Conservation (phyloP, 2,329 filamentous ascomycete species). For the Penicillium freii region DNA sequence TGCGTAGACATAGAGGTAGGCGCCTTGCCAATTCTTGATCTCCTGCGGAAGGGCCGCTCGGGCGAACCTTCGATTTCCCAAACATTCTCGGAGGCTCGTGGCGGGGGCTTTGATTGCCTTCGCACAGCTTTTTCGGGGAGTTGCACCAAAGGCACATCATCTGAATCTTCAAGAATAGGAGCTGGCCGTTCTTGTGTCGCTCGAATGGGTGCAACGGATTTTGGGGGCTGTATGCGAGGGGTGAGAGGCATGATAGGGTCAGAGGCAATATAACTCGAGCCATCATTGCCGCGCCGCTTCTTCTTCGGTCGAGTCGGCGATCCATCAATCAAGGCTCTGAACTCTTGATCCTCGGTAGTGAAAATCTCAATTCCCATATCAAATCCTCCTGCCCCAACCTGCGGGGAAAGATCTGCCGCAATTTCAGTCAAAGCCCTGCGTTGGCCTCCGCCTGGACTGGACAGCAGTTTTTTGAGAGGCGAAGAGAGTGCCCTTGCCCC, state of each 20-base stretch:
- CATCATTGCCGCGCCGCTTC: constrained; percentile 37
- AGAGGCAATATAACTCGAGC: constrained; percentile 30
- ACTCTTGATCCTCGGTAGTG: constrained; percentile 42
- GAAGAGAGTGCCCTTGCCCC: constrained; percentile 25
- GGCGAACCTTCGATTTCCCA: constrained; percentile 41
- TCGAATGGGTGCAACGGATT: constrained; percentile 16
- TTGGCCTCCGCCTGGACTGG: constrained; percentile 40
- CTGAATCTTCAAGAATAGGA: constrained; percentile 10
- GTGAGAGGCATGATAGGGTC: constrained; percentile 32
- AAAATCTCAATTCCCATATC: constrained; percentile 40
- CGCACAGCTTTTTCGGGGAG: constrained; percentile 18
- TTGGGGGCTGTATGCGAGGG: constrained; percentile 22
- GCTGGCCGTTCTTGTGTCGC: constrained; percentile 16
- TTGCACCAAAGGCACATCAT: constrained; percentile 14
- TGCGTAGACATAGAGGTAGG: constrained; percentile 8
- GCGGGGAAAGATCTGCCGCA: constrained; percentile 43
- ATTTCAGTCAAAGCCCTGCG: constrained; percentile 43
- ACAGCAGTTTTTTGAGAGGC: constrained; percentile 34
- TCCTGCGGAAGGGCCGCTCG: constrained; percentile 23
- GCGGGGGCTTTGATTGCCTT: constrained; percentile 24
- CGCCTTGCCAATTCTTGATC: constrained; percentile 13
- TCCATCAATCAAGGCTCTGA: constrained; percentile 34
- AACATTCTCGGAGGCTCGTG: constrained; percentile 27
- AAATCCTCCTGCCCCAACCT: constrained; percentile 30
- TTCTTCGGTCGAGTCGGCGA: constrained; percentile 38